These are phyloP conservation scores for Starmera pachycereana DNA, from an alignment of 805 yeast genomes.

Conservation along the genomic window DNA sequence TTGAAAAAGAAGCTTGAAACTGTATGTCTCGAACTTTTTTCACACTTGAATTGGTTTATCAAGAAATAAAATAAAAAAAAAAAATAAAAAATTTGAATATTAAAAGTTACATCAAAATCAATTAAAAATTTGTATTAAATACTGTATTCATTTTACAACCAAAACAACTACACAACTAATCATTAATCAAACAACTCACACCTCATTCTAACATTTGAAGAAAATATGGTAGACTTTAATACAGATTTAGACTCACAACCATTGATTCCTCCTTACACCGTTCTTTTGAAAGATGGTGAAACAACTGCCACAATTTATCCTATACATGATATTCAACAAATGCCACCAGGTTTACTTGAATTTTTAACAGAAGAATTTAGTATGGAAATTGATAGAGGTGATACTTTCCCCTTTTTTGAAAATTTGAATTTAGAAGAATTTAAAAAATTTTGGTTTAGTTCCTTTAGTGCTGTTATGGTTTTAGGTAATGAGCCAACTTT, in stretches of 20 bases:
- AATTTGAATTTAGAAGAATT: conserved; percentile 68
- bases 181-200: too few relatives aligned
- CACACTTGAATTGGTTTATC: too few relatives aligned
- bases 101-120: too few relatives aligned
- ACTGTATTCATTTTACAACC: too few relatives aligned
- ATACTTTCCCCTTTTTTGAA: conserved; percentile 79
- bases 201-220: too few relatives aligned
- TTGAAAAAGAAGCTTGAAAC: too few relatives aligned
- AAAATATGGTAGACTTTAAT: conserved; percentile 1
- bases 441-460: conserved; percentile 79
- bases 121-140: too few relatives aligned
- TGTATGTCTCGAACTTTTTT: too few relatives aligned
- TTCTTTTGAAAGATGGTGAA: conserved; percentile 75
- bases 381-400: conserved; percentile 84
- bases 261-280: conserved; percentile 51
- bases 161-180: too few relatives aligned
- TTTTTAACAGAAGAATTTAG: conserved; percentile 88
- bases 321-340: conserved; percentile 47
- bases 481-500: conserved; percentile 63
- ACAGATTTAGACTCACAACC: conserved; percentile 16
- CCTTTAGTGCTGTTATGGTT: conserved; percentile 67
- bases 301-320: conserved; percentile 94
- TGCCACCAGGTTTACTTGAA: conserved; percentile 71
- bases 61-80: too few relatives aligned
- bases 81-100: too few relatives aligned